These are phyloP conservation scores for Aureobasidium namibiae DNA, from an alignment of 2,329 filamentous ascomycete genomes.

Conservation along the genomic window DNA sequence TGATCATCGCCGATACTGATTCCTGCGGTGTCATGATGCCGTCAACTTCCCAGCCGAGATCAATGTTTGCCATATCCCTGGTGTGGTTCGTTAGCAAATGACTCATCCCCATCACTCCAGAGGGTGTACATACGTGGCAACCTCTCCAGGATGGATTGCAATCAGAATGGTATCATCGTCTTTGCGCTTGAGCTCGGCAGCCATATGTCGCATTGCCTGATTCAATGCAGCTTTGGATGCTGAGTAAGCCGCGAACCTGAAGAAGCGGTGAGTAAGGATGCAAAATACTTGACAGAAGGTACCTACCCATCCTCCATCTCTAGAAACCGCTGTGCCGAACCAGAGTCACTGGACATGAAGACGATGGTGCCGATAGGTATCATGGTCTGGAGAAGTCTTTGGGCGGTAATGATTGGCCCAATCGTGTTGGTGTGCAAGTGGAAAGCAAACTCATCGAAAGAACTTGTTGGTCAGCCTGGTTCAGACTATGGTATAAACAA, in stretches of 20 bases:
- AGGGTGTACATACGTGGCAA: conserved; percentile 35
- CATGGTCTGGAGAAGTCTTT: conserved; percentile 41
- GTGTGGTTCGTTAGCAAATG: conserved; percentile 2
- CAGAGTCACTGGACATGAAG: conserved; percentile 52
- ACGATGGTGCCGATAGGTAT: conserved; percentile 43
- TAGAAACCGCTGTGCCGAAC: conserved; percentile 43
- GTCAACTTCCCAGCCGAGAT: conserved; percentile 44
- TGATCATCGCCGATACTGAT: conserved; percentile 43
- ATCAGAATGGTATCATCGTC: conserved; percentile 42
- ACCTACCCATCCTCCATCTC: conserved; percentile 45
- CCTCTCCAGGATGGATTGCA: conserved; percentile 51
- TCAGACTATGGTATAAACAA: not conserved
- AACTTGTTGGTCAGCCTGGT: conserved; percentile 26
- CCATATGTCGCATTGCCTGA: conserved; percentile 47
- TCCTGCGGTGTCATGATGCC: conserved; percentile 44
- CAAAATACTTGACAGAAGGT: not conserved
- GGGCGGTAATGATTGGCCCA: conserved; percentile 49
- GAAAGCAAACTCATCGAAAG: conserved; percentile 45
- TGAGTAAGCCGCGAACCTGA: conserved; percentile 46
- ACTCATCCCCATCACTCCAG: not conserved
- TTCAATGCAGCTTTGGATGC: conserved; percentile 52
- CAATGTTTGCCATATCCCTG: conserved; percentile 46
- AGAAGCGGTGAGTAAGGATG: not conserved
- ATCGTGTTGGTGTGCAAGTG: conserved; percentile 52
- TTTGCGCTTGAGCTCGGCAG: conserved; percentile 45